Conservation (phyloP, 78 protist species). For the Parvularia atlantis region DNA sequence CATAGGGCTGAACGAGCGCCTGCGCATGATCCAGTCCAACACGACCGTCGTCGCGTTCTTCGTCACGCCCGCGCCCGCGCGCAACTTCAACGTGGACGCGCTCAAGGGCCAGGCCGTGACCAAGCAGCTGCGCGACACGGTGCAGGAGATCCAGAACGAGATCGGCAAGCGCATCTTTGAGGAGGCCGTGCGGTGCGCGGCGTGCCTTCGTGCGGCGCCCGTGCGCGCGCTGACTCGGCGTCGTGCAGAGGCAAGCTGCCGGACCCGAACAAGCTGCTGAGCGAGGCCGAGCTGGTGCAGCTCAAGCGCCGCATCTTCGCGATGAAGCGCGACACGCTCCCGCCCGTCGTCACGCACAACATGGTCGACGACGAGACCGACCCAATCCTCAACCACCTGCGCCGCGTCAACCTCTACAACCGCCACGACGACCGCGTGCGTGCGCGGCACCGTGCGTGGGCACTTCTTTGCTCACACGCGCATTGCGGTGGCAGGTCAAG, state of each 20-base stretch:
- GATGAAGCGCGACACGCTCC: constrained; percentile 28
- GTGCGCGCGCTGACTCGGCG: too few relatives aligned
- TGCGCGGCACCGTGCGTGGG: not conserved
- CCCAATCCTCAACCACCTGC: constrained; percentile 10
- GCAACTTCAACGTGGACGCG: constrained; percentile 62
- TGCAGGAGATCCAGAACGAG: constrained; percentile 19
- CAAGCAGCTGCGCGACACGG: constrained; percentile 18
- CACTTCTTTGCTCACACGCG: not conserved
- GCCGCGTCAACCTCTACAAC: constrained; percentile 33
- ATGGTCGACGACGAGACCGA: constrained; percentile 45
- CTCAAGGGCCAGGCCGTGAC: constrained; percentile 48
- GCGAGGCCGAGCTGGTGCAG: constrained; percentile 25
- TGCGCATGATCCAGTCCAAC: constrained; percentile 6
- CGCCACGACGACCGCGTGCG: constrained; percentile 53
- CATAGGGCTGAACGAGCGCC: too few relatives aligned
- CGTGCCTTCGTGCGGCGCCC: too few relatives aligned
- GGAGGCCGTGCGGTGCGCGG: constrained; percentile 5
- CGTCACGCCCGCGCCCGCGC: constrained; percentile 52
- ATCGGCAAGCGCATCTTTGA: constrained; percentile 50
- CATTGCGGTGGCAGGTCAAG: constrained; percentile 32
- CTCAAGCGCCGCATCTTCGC: constrained; percentile 46
- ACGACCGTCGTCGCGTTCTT: constrained; percentile 61
- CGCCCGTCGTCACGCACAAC: constrained; percentile 73
- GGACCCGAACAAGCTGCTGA: constrained; percentile 27
- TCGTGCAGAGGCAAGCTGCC: constrained; percentile 33